Evolutionary conservation across 208 protist species (phyloP).

Genomic region (Trypanosoma cruzi): DNA sequence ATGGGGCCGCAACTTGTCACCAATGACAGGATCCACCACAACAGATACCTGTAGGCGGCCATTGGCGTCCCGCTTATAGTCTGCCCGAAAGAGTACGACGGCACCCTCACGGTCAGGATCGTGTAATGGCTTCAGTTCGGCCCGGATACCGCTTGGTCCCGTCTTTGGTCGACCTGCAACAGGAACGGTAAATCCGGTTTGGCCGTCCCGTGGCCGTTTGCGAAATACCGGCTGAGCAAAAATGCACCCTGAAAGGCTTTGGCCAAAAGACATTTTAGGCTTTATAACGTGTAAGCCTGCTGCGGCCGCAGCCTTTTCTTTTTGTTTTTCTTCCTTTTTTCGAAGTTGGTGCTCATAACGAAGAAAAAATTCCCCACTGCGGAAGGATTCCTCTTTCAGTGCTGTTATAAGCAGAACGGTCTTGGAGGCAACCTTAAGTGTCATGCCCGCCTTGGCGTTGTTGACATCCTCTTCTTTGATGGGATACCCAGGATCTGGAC

Average conservation of each 20-base stretch:
- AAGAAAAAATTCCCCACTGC: slow-evolving; percentile 91
- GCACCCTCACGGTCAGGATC: slow-evolving; percentile 76
- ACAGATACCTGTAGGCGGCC: slow-evolving; percentile 86
- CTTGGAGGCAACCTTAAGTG: slow-evolving; percentile 77
- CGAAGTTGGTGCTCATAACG: slow-evolving; percentile 79
- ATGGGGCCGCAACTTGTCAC: slow-evolving; percentile 91
- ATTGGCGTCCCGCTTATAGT: slow-evolving; percentile 88
- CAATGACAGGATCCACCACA: slow-evolving; percentile 92
- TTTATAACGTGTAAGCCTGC: slow-evolving; percentile 35
- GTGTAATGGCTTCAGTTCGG: slow-evolving; percentile 73
- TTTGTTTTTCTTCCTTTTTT: slow-evolving; percentile 80
- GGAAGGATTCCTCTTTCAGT: slow-evolving; percentile 80
- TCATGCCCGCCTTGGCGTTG: slow-evolving; percentile 52
- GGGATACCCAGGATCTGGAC: slow-evolving; percentile 84
- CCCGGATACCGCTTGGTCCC: slow-evolving; percentile 58
- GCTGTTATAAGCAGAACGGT: slow-evolving; percentile 78
- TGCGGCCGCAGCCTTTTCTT: slow-evolving; percentile 67
- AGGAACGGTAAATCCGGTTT: slow-evolving; percentile 79
- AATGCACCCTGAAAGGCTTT: slow-evolving; percentile 33
- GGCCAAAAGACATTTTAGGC: slow-evolving; percentile 80
- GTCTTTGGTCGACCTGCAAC: slow-evolving; percentile 74
- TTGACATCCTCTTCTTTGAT: slow-evolving; percentile 71
- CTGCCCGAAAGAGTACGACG: slow-evolving; percentile 89
- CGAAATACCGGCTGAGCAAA: slow-evolving; percentile 71
- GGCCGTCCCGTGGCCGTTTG: slow-evolving; percentile 64